phyloP scores from a whole-genome alignment of 169 alveolate species.

The Eimeria praecox region DNA sequence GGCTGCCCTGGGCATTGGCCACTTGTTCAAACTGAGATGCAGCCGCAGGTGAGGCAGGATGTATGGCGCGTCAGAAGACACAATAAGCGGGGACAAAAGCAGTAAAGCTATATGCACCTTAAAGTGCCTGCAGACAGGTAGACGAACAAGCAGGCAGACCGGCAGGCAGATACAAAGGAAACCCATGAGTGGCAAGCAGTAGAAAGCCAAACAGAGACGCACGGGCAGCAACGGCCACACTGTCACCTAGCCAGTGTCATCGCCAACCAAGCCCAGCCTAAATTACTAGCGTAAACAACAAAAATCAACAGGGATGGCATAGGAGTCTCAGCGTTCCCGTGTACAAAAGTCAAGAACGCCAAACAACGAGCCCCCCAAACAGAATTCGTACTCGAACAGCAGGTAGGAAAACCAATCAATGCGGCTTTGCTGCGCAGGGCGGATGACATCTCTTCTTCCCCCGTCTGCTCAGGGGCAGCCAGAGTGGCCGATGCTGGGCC shows the following conservation, averaged over 20 bases:
- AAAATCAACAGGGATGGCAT: background rate
- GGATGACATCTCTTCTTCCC: constrained; percentile 40
- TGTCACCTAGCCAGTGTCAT: too few relatives aligned
- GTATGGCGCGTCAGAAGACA: background rate
- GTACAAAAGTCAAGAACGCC: background rate
- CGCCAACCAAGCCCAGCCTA: background rate
- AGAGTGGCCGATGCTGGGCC: background rate
- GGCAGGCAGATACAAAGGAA: background rate
- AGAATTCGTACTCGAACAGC: background rate
- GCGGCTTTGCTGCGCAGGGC: constrained; percentile 36
- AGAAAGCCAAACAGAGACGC: background rate
- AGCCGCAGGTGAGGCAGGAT: constrained; percentile 60
- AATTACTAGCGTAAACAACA: background rate
- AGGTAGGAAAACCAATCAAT: background rate
- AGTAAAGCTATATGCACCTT: background rate
- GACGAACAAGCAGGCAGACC: background rate
- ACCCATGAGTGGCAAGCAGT: background rate
- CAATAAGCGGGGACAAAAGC: background rate
- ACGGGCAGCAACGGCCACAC: background rate
- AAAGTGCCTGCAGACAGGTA: background rate
- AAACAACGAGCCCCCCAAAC: background rate
- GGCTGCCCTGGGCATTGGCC: constrained; percentile 74
- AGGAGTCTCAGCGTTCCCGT: too few relatives aligned
- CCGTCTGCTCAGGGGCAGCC: background rate
- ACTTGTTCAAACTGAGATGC: constrained; percentile 37